Conservation (phyloP, 148 eudicot genomes). For the Chenopodium quinoa region DNA sequence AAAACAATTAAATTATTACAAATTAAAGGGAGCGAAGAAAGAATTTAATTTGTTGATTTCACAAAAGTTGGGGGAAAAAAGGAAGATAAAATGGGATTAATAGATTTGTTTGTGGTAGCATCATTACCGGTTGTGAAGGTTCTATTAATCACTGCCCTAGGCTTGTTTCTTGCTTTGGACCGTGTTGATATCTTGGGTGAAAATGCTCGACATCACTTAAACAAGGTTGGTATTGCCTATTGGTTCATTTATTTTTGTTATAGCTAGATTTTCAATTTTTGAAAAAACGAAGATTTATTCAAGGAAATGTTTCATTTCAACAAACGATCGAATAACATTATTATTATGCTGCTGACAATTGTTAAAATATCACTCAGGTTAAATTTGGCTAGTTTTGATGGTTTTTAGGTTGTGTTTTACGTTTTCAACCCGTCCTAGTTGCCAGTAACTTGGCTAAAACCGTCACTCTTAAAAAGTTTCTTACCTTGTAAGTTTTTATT, state of each 20-base stretch:
- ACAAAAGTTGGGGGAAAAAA: too few relatives aligned
- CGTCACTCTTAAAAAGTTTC: conserved; percentile 32
- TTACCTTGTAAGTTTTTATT: conserved; percentile 27
- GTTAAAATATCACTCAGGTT: too few relatives aligned
- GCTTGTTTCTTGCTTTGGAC: conserved; percentile 42
- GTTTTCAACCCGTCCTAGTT: conserved; percentile 52
- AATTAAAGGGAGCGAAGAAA: too few relatives aligned
- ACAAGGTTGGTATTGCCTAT: conserved; percentile 19
- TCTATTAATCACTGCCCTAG: conserved; percentile 41
- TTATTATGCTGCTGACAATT: too few relatives aligned
- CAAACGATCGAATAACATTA: too few relatives aligned
- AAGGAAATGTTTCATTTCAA: not conserved
- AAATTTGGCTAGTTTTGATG: not conserved
- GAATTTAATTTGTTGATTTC: too few relatives aligned
- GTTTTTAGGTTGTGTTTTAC: conserved; percentile 39
- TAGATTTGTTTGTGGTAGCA: conserved; percentile 38
- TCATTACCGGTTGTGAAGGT: conserved; percentile 45
- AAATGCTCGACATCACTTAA: conserved; percentile 30
- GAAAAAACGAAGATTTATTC: too few relatives aligned
- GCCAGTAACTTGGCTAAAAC: conserved; percentile 41
- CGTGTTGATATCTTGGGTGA: conserved; percentile 33
- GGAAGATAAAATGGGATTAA: conserved; percentile 25
- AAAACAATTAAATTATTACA: too few relatives aligned
- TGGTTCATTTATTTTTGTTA: not conserved
- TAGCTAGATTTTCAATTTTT: not conserved